Conservation (phyloP, 2,329 filamentous ascomycete genomes). For the Botryosphaeria agaves region DNA sequence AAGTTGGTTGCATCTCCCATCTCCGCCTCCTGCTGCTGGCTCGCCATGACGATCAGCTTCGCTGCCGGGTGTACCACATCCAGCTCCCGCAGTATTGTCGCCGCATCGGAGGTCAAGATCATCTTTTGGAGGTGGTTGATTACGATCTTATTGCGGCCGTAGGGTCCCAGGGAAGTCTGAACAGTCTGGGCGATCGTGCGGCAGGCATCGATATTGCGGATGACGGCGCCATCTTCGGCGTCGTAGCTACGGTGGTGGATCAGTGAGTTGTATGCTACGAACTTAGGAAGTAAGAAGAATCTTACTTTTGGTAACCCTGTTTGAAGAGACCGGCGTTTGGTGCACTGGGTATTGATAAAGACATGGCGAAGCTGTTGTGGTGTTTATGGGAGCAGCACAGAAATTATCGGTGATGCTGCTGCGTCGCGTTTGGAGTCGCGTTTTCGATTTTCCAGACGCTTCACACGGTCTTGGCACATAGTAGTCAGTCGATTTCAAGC, state of each 20-base stretch:
- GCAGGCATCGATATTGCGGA: conserved; percentile 98
- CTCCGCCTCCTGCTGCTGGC: conserved; percentile 96
- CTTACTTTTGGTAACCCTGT: conserved; percentile 86
- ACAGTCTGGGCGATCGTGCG: conserved; percentile 90
- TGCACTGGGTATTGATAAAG: conserved; percentile 85
- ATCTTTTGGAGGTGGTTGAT: conserved; percentile 99
- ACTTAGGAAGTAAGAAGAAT: conserved; percentile 9
- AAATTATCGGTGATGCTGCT: no score
- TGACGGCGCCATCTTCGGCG: conserved; percentile 93
- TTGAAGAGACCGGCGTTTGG: conserved; percentile 93
- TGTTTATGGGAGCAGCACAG: no score
- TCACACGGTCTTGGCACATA: no score
- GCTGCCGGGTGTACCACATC: conserved; percentile 97
- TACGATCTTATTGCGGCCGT: conserved; percentile 98
- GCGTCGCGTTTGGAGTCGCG: no score
- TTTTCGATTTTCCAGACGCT: no score
- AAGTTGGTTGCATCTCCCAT: conserved; percentile 98
- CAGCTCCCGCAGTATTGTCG: conserved; percentile 91
- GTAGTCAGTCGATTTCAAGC: no score
- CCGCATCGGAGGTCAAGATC: conserved; percentile 95
- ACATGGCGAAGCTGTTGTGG: conserved; percentile 42
- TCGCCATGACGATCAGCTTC: conserved; percentile 95
- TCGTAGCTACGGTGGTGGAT: conserved; percentile 56
- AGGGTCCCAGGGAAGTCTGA: conserved; percentile 89
- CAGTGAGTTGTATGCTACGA: conserved; percentile 14